These are phyloP conservation scores for Inonotus obliquus DNA, from an alignment of 1,284 basidiomycete genomes.

Conservation along the genomic window DNA sequence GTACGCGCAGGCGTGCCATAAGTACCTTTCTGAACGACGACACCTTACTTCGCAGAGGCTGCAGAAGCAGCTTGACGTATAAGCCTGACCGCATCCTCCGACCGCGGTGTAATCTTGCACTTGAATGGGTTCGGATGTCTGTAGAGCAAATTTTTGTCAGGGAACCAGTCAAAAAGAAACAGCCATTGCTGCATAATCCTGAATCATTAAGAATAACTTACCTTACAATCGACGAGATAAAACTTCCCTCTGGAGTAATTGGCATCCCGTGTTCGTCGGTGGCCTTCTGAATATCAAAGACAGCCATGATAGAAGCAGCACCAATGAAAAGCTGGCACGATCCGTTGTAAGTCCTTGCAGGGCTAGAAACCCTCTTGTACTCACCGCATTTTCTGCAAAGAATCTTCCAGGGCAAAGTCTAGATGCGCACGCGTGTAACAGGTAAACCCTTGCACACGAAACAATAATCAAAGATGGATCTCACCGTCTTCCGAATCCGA, in stretches of 20 bases:
- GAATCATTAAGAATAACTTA: too few relatives aligned
- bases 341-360: too few relatives aligned
- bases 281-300: conserved; percentile 18
- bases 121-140: conserved; percentile 21
- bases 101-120: conserved; percentile 20
- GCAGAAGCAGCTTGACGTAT: neutral
- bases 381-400: conserved; percentile 17
- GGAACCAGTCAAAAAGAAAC: neutral
- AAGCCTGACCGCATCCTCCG: neutral
- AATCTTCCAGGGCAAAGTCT: conserved; percentile 22
- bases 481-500: conserved; percentile 15
- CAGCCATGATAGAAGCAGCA: conserved; percentile 17
- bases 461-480: neutral
- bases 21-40: too few relatives aligned
- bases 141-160: neutral
- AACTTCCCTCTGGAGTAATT: conserved; percentile 1
- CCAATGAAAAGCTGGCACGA: conserved; percentile 5
- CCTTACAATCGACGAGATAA: conserved; percentile 5
- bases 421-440: neutral
- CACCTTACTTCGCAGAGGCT: too few relatives aligned
- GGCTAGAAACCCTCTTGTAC: neutral
- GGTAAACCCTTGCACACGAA: neutral
- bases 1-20: too few relatives aligned
- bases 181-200: neutral
- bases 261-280: conserved; percentile 16